Evolutionary conservation across 2,329 filamentous ascomycete genomes (phyloP), one percentile per base, ranked within the genome.

Genomic region (Ophiostoma quercus): DNA sequence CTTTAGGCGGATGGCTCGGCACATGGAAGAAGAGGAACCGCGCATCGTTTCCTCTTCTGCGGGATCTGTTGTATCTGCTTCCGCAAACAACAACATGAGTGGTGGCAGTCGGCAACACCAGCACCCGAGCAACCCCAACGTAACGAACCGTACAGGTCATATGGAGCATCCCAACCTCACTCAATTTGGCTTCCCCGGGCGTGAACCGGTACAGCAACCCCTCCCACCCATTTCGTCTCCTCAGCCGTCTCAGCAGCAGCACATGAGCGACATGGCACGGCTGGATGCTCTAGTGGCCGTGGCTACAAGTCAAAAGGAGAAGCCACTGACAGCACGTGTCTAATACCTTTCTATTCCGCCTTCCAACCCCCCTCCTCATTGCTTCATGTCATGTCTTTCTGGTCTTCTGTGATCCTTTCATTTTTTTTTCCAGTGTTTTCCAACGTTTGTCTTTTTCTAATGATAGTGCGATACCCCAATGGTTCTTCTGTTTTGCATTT

Each of bases 121-220:
- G 19, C 62, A 34, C 62, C 62, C 62, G 62, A 65, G 62, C 34
- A 65, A 65, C 19, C 62, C 62, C 0, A 39, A 65, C 5, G 34
- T 65, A 19, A 39, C 34, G 3, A 65, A 34, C 1, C 62, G 62
- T 3, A 65, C 62, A 16, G 34, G 32, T 19, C 62, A 65, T n/a
- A 86, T 87, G 77, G 80, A 85, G 4, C 85, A 87, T 70, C 85
- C 85, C 2, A 87, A 87, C 73, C 60, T 75, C 1, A 67, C 69
- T n/a, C 71, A 71, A 34, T 65, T 65, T 54, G 74, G 73, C 11
- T 75, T 75, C 37, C 34, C 72, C 0, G 72, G 73, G 22, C 67
- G 67, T 29, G 60, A 22, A 1, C 32, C 43, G n/a, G 62, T 22
- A 3, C 60, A 47, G 14, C n/a, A 11, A 16, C 11, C 34, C n/a